A percentile compares a stretch with the other conserved stretches of the same genome.
These are phyloP conservation scores for Chrysopogon serrulatus DNA, from an alignment of 176 grass and related monocot species.

Conservation along the genomic window DNA sequence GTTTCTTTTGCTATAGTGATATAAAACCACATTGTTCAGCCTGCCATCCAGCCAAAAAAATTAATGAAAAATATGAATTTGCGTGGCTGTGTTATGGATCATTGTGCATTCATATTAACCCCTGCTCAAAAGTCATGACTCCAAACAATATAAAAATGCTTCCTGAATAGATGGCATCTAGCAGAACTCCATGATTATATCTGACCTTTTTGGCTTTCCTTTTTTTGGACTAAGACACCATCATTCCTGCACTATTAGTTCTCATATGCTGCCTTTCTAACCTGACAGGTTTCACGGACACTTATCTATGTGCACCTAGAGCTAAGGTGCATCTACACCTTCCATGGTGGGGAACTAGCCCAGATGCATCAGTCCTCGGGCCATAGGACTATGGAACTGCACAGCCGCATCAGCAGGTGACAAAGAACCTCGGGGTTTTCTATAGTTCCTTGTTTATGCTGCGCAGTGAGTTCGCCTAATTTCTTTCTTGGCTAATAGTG, in stretches of 20 bases:
- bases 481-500: too few relatives aligned
- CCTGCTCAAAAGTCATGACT: neutral
- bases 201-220: neutral
- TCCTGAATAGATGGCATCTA: neutral
- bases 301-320: slow-evolving; percentile 37
- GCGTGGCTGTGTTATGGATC: neutral
- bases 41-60: neutral
- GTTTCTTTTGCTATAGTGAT: neutral
- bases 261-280: too few relatives aligned
- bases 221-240: neutral
- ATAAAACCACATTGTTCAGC: neutral
- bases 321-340: slow-evolving; percentile 48
- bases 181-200: too few relatives aligned
- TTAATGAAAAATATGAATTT: neutral
- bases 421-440: too few relatives aligned
- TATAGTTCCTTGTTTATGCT: too few relatives aligned
- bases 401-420: too few relatives aligned
- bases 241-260: neutral
- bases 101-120: neutral
- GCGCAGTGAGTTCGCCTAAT: too few relatives aligned
- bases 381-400: too few relatives aligned
- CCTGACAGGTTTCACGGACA: slow-evolving; percentile 5
- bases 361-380: too few relatives aligned
- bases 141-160: neutral
- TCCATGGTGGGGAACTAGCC: too few relatives aligned